These are phyloP conservation scores for Elsinoe fawcettii DNA, from an alignment of 2,329 filamentous ascomycete genomes.

Conservation along the genomic window DNA sequence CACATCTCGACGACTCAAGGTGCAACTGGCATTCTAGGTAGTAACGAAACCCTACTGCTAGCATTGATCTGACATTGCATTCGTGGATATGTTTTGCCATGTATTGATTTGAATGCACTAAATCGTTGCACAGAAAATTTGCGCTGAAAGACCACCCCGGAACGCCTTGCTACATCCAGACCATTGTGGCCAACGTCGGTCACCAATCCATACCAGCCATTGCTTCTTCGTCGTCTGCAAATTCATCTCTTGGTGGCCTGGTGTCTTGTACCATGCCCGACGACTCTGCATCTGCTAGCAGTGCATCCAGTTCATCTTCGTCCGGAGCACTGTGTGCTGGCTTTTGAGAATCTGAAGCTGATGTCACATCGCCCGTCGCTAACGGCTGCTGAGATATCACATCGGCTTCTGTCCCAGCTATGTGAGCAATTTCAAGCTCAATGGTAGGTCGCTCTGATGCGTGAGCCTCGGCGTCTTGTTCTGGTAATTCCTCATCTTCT, in stretches of 20 bases:
- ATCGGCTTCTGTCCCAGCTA: neutral
- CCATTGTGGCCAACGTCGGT: slow-evolving; percentile 41
- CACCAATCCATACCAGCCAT: slow-evolving; percentile 44
- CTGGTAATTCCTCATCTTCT: slow-evolving; percentile 19
- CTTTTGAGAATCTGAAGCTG: slow-evolving; percentile 16
- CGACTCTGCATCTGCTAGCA: slow-evolving; percentile 39
- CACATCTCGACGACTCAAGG: neutral
- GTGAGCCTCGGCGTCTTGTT: neutral
- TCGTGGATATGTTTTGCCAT: too few species aligned
- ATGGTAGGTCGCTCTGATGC: too few species aligned
- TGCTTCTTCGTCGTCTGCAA: slow-evolving; percentile 58
- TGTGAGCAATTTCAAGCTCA: neutral
- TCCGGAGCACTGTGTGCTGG: slow-evolving; percentile 35
- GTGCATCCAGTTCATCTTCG: slow-evolving; percentile 45
- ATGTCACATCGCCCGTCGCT: slow-evolving; percentile 16
- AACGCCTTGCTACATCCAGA: neutral
- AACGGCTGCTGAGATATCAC: neutral
- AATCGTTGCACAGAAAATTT: neutral
- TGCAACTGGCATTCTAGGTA: too few species aligned
- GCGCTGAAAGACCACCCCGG: neutral
- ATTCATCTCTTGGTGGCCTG: slow-evolving; percentile 31
- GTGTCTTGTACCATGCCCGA: neutral
- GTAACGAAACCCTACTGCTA: neutral
- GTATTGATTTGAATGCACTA: too few species aligned
- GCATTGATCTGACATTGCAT: too few species aligned